phyloP scores from a whole-genome alignment of 148 eudicot species.

The Linanthus parryae region DNA sequence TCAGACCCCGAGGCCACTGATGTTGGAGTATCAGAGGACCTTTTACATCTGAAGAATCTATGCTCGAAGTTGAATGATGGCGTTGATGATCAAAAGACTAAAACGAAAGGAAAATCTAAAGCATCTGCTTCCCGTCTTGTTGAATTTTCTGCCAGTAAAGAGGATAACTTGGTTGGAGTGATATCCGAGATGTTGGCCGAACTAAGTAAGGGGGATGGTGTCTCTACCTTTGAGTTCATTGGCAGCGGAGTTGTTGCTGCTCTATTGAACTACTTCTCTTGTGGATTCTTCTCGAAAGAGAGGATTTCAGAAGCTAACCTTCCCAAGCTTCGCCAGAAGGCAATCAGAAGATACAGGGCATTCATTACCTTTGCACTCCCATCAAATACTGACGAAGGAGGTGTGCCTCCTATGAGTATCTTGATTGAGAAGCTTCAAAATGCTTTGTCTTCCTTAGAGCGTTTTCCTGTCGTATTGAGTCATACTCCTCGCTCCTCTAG shows the following conservation, averaged over 20 bases:
- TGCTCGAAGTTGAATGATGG: slow-evolving; percentile 73
- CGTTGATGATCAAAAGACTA: slow-evolving; percentile 60
- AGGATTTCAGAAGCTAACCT: slow-evolving; percentile 66
- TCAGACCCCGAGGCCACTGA: slow-evolving; percentile 59
- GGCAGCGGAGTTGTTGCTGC: slow-evolving; percentile 92
- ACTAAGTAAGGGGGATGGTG: slow-evolving; percentile 88
- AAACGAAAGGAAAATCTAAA: slow-evolving; percentile 75
- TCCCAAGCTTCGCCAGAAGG: slow-evolving; percentile 86
- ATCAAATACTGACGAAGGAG: slow-evolving; percentile 34
- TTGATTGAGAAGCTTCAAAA: slow-evolving; percentile 89
- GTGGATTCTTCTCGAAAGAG: slow-evolving; percentile 77
- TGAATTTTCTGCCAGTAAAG: slow-evolving; percentile 60
- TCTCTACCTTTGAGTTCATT: slow-evolving; percentile 93
- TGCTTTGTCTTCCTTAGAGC: slow-evolving; percentile 88
- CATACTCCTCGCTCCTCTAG: slow-evolving; percentile 77
- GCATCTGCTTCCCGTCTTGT: slow-evolving; percentile 34
- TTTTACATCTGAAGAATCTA: slow-evolving; percentile 69
- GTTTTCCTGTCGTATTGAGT: slow-evolving; percentile 90
- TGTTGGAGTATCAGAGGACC: slow-evolving; percentile 83
- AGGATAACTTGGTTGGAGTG: slow-evolving; percentile 63
- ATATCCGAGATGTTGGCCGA: slow-evolving; percentile 77
- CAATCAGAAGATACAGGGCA: slow-evolving; percentile 70
- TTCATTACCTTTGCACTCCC: slow-evolving; percentile 78
- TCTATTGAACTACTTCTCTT: slow-evolving; percentile 77
- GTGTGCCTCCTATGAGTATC: slow-evolving; percentile 52